Base-by-base conservation (phyloP, 805 yeast genomes). In the Vanderwaltozyma polyspora region DNA sequence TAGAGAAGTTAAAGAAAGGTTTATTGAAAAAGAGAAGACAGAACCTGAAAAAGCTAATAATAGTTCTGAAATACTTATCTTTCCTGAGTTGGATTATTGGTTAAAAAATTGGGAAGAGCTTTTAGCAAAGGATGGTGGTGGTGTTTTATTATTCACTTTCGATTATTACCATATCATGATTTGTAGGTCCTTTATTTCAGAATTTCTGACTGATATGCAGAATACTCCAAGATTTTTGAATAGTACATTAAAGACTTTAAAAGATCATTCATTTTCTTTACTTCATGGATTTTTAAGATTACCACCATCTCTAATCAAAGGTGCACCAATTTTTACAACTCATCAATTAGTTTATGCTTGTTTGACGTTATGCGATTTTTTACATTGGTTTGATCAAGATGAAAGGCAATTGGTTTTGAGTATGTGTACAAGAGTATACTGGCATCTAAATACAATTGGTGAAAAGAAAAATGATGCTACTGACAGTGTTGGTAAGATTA, bases 371-470 rank as follows among this genome's bases (percentile, higher is more conserved):
- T 68, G 72, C 44, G 75, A 71, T 31, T 65, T 60, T 39, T 49
- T 71, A 13, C 58, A 57, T 32, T 49, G 57, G 40, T 62, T 66
- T 52, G 55, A 56, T 23, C 47, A 51, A 6, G 49, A 58, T n/a
- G 66, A 67, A 37, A 63, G 61, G 35, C 62, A 62, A 16, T 59
- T 54, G 37, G 49, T 70, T 2, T 44, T 74, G 29, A 68, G 59
- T 40, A 46, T 71, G 9, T 70, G 75, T 29, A 65, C 77, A 0
- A 62, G 62, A 35, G 65, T 70, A 7, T 74, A 73, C 40, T 74
- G 79, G 79, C 74, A 70, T 41, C 51, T 74, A 40, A 72, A 68
- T 39, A 65, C 70, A 19, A 66, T 71, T 39, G 79, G 79, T 2
- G 76, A 71, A 38, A 64, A 65, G 36, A 62, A 64, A 44, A 72